These are phyloP conservation scores for Apiotrichum gracile DNA, from an alignment of 1,284 basidiomycete genomes.

Conservation along the genomic window DNA sequence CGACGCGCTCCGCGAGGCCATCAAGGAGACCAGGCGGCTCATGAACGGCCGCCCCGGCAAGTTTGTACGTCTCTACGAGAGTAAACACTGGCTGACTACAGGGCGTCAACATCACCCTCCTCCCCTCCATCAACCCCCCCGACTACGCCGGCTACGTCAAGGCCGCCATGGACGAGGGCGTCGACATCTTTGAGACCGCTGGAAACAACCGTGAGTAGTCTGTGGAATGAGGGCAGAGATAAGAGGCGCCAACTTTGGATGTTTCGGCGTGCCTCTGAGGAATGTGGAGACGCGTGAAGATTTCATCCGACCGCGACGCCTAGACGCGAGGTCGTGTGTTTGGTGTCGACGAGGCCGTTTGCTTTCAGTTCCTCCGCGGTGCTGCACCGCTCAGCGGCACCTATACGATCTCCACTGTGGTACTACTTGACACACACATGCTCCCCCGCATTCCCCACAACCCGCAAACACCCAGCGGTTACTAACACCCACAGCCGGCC, in stretches of 20 bases:
- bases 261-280: too few relatives aligned
- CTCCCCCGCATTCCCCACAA: background rate
- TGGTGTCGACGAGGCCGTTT: too few relatives aligned
- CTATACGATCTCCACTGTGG: too few relatives aligned
- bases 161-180: constrained; percentile 80
- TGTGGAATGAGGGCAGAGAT: too few relatives aligned
- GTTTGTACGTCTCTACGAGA: constrained; percentile 49
- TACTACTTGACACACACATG: too few relatives aligned
- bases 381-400: too few relatives aligned
- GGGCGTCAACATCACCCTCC: constrained; percentile 86
- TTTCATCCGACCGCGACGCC: too few relatives aligned
- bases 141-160: constrained; percentile 76
- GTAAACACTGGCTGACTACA: constrained; percentile 18
- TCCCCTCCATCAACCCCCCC: constrained; percentile 84
- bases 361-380: too few relatives aligned
- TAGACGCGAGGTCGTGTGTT: too few relatives aligned
- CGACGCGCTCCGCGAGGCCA: constrained; percentile 74
- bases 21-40: constrained; percentile 62
- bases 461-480: background rate
- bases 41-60: constrained; percentile 58
- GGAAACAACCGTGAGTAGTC: constrained; percentile 76
- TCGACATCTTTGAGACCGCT: constrained; percentile 86
- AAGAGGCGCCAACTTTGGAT: too few relatives aligned
- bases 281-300: too few relatives aligned
- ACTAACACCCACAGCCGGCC: constrained; percentile 55